Evolutionary conservation across 306 rosid genomes (phyloP).

Genomic region (Castanospermum australe): DNA sequence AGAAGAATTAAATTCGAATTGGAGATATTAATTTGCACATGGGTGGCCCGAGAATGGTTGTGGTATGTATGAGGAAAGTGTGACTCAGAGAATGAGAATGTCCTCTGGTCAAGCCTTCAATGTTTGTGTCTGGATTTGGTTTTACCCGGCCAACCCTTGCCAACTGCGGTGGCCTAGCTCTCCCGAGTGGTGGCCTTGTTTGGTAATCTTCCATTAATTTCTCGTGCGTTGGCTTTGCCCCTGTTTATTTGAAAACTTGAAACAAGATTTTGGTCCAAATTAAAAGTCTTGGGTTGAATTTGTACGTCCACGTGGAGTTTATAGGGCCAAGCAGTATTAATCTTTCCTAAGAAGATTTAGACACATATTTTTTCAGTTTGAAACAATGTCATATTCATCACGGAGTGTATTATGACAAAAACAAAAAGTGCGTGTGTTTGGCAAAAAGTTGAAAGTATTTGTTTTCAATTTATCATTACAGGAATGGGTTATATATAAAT

Average conservation of each 20-base stretch:
- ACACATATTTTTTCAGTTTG: neutral
- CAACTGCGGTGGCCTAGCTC: neutral
- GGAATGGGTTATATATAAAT: neutral
- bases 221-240: neutral
- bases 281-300: neutral
- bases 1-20: no score
- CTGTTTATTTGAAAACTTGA: neutral
- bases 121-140: neutral
- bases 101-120: neutral
- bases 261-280: slow-evolving; percentile 3
- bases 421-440: no score
- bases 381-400: no score
- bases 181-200: neutral
- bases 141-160: neutral
- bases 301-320: neutral
- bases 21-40: neutral
- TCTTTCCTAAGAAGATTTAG: neutral
- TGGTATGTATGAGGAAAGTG: neutral
- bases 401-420: no score
- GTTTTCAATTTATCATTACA: neutral
- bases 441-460: neutral
- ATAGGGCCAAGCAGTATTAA: neutral
- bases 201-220: neutral
- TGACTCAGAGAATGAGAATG: neutral
- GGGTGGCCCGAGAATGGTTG: slow-evolving; percentile 5